Evolutionary conservation across 2,329 filamentous ascomycete species (phyloP).

Genomic region (Botryotinia narcissicola): DNA sequence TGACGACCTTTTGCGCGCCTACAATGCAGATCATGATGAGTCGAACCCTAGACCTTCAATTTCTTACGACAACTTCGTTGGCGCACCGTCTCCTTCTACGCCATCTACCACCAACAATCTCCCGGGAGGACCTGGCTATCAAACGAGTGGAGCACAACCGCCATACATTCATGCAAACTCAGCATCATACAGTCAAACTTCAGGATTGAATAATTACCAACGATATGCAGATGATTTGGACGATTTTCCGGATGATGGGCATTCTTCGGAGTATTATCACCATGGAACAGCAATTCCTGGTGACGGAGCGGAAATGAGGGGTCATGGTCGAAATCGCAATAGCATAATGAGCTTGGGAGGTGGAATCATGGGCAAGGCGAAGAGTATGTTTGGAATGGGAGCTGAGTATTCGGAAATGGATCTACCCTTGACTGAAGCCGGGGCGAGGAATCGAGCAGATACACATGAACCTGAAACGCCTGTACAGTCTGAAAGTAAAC

Average conservation of each 20-base stretch:
- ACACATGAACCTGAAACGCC: slow-evolving; percentile 45
- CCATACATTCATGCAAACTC: slow-evolving; percentile 30
- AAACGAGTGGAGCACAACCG: slow-evolving; percentile 25
- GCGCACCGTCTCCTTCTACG: slow-evolving; percentile 55
- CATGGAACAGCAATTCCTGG: slow-evolving; percentile 61
- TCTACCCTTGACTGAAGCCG: slow-evolving; percentile 82
- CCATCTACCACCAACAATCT: slow-evolving; percentile 44
- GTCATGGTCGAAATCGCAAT: slow-evolving; percentile 73
- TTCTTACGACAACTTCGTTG: slow-evolving; percentile 94
- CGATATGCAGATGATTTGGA: slow-evolving; percentile 87
- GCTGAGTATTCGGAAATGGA: slow-evolving; percentile 96
- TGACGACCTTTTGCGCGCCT: slow-evolving; percentile 73
- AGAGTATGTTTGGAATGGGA: slow-evolving; percentile 86
- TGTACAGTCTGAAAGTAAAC: slow-evolving; percentile 50
- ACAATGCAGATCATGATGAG: slow-evolving; percentile 60
- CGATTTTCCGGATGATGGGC: slow-evolving; percentile 73
- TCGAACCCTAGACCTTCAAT: slow-evolving; percentile 73
- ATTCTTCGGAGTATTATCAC: slow-evolving; percentile 71
- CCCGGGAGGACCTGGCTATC: slow-evolving; percentile 37
- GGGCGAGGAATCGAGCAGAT: slow-evolving; percentile 48
- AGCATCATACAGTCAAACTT: slow-evolving; percentile 62
- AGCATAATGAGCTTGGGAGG: slow-evolving; percentile 86
- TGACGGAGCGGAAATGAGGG: slow-evolving; percentile 49
- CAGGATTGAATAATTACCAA: slow-evolving; percentile 82
- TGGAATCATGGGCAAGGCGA: slow-evolving; percentile 80